Evolutionary conservation across 129 eudicot species (phyloP).

Genomic region (sunflower (Helianthus annuus)): HanXRQr2.0-SUNRISE NC_035439.2:136540281-136540780

Average conservation of each 20-base stretch:
- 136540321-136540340: conserved; percentile 13
- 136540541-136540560: conserved; percentile 16
- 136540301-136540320: conserved; percentile 21
- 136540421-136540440: conserved; percentile 60
- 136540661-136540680: conserved; percentile 50
- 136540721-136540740: conserved; percentile 41
- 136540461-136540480: conserved; percentile 30
- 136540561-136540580: conserved; percentile 28
- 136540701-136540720: conserved; percentile 43
- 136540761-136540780: conserved; percentile 50
- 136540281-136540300: conserved; percentile 23
- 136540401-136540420: conserved; percentile 61
- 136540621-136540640: conserved; percentile 41
- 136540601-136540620: conserved; percentile 62
- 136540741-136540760: conserved; percentile 71
- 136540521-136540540: neutral
- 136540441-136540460: conserved; percentile 52
- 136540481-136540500: conserved; percentile 25
- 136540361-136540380: conserved; percentile 46
- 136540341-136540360: conserved; percentile 30
- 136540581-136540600: conserved; percentile 57
- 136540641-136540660: conserved; percentile 43
- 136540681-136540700: conserved; percentile 68
- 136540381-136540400: conserved; percentile 37
- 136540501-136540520: conserved; percentile 43